A percentile compares a stretch with the other conserved stretches of the same genome.
These are phyloP conservation scores for Tubosaeta sp. DNA, from an alignment of 768 basidiomycete genomes.

Conservation along the genomic window DNA sequence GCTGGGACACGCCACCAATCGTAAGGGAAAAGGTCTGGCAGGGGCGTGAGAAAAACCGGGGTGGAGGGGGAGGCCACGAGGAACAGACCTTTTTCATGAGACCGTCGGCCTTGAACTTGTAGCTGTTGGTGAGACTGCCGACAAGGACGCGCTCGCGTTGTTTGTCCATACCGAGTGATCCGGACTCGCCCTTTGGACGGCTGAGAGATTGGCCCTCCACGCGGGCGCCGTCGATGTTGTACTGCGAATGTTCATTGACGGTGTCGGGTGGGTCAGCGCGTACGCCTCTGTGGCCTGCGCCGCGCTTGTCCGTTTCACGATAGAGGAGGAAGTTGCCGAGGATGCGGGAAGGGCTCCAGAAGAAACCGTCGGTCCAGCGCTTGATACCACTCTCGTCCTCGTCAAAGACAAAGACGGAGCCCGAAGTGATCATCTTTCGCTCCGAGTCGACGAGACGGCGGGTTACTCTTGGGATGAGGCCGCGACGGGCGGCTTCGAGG, in stretches of 20 bases:
- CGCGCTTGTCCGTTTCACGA: constrained; percentile 86
- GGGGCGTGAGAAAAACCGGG: constrained; percentile 29
- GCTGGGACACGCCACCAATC: constrained; percentile 81
- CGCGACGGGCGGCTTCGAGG: constrained; percentile 88
- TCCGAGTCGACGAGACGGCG: constrained; percentile 90
- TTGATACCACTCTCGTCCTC: constrained; percentile 97
- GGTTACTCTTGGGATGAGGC: constrained; percentile 88
- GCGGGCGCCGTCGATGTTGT: constrained; percentile 31
- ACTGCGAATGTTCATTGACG: constrained; percentile 36
- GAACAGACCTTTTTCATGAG: constrained; percentile 91
- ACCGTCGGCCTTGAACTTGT: constrained; percentile 90
- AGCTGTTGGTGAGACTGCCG: constrained; percentile 88
- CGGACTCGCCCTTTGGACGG: constrained; percentile 55
- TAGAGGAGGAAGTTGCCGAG: constrained; percentile 94
- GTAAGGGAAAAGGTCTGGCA: constrained; percentile 85
- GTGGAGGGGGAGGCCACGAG: constrained; percentile 5
- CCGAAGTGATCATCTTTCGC: constrained; percentile 87
- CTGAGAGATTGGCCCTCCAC: constrained; percentile 49
- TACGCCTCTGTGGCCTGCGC: constrained; percentile 55
- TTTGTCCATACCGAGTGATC: constrained; percentile 52
- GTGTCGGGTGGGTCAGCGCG: constrained; percentile 41
- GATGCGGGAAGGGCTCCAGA: constrained; percentile 92
- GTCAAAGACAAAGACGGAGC: constrained; percentile 95
- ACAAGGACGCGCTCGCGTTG: constrained; percentile 78
- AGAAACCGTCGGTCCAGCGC: constrained; percentile 96